phyloP scores from a whole-genome alignment of 2,329 filamentous ascomycete species.

The Trichophyton benhamiae region DNA sequence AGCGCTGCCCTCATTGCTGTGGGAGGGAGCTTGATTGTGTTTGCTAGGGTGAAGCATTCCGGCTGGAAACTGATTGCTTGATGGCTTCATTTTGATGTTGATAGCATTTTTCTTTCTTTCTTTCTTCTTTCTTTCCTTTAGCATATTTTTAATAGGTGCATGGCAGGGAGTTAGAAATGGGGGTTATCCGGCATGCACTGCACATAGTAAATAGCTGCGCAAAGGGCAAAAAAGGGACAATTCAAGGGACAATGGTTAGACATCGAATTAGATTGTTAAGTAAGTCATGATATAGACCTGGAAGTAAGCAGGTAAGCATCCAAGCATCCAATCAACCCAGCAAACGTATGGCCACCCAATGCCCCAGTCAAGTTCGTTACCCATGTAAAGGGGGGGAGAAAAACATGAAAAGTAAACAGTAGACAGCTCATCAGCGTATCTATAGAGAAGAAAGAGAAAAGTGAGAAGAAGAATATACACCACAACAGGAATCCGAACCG shows the following conservation, averaged over 20 bases:
- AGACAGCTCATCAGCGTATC: neutral
- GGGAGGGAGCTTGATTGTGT: slow-evolving; percentile 6
- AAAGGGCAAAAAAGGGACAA: neutral
- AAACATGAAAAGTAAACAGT: neutral
- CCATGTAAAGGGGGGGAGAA: neutral
- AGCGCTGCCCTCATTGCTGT: slow-evolving; percentile 6
- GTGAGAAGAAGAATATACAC: neutral
- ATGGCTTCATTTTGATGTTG: neutral
- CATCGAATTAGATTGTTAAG: neutral
- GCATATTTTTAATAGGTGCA: neutral
- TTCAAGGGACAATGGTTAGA: neutral
- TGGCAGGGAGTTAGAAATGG: neutral
- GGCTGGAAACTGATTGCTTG: slow-evolving; percentile 8
- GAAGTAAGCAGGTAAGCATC: neutral
- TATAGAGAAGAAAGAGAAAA: neutral
- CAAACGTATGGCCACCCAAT: neutral
- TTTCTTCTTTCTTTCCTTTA: neutral
- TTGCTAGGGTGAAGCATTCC: slow-evolving; percentile 8
- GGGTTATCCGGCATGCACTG: too few species aligned
- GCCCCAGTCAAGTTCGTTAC: neutral
- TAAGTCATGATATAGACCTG: neutral
- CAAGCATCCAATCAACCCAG: neutral
- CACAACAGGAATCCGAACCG: neutral
- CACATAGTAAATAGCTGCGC: too few species aligned
- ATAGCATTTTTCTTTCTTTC: neutral